These are phyloP conservation scores for Colletotrichum eremochloae DNA, from an alignment of 2,329 filamentous ascomycete genomes.

Conservation along the genomic window DNA sequence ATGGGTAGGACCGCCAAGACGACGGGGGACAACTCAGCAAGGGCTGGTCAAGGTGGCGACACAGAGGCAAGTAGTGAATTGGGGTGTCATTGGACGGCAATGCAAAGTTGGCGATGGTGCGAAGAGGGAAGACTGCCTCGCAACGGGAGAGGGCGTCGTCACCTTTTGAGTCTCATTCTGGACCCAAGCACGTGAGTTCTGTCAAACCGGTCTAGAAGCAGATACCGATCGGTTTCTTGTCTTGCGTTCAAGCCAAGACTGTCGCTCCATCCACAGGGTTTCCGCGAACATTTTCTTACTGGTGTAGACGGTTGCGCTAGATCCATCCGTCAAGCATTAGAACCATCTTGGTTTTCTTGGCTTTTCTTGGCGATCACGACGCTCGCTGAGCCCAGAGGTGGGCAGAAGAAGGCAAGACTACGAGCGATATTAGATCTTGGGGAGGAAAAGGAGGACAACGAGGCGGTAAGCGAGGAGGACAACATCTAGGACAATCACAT, in stretches of 20 bases:
- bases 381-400: background rate
- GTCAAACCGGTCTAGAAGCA: background rate
- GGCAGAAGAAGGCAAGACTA: background rate
- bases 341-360: constrained; percentile 29
- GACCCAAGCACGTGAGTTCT: too few relatives aligned
- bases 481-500: background rate
- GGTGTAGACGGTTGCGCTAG: background rate
- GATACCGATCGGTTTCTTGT: background rate
- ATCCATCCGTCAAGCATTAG: constrained; percentile 28
- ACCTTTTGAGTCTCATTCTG: background rate
- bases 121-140: background rate
- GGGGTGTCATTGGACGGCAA: constrained; percentile 5
- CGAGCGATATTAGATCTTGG: background rate
- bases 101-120: background rate
- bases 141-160: background rate
- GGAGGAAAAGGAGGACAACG: background rate
- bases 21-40: constrained; percentile 2
- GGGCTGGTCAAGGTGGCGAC: constrained; percentile 26
- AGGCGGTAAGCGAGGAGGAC: background rate
- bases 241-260: background rate
- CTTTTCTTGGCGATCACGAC: constrained; percentile 2
- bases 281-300: constrained; percentile 3
- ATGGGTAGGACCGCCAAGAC: background rate
- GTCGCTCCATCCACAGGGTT: background rate
- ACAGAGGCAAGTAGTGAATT: constrained; percentile 11